A percentile compares a stretch with the other conserved stretches of the same genome.
Conservation (phyloP, 169 alveolate genomes). For the Plasmodium blacklocki region DNA sequence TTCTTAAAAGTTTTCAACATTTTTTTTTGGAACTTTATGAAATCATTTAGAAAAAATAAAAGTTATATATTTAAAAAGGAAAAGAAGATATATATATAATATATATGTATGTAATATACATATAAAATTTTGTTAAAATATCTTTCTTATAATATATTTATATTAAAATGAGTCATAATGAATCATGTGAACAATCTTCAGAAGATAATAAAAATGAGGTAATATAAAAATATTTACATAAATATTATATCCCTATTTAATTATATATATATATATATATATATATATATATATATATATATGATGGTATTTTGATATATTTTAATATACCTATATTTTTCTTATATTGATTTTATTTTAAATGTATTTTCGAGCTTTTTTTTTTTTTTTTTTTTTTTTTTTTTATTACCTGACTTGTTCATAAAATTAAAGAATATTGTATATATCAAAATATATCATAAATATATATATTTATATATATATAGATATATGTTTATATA, state of each 20-base stretch:
- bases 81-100: slow-evolving; percentile 15
- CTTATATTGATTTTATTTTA: not conserved
- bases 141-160: not conserved
- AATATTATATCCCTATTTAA: not conserved
- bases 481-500: not conserved
- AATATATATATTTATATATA: no score
- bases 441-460: no score
- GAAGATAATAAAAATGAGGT: slow-evolving; percentile 41
- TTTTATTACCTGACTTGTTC: not conserved
- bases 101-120: slow-evolving; percentile 1
- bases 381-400: not conserved
- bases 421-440: not conserved
- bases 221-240: not conserved
- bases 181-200: slow-evolving; percentile 31
- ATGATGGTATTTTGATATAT: not conserved
- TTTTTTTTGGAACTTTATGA: no score
- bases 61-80: not conserved
- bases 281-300: not conserved
- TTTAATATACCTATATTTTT: not conserved
- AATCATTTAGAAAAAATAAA: not conserved
- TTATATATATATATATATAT: not conserved
- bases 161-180: slow-evolving; percentile 51
- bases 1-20: no score
- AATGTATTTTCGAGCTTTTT: not conserved
- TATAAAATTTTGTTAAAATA: slow-evolving; percentile 1